Evolutionary conservation across 306 rosid genomes (phyloP).

Genomic region (Clitoria ternatea): DNA sequence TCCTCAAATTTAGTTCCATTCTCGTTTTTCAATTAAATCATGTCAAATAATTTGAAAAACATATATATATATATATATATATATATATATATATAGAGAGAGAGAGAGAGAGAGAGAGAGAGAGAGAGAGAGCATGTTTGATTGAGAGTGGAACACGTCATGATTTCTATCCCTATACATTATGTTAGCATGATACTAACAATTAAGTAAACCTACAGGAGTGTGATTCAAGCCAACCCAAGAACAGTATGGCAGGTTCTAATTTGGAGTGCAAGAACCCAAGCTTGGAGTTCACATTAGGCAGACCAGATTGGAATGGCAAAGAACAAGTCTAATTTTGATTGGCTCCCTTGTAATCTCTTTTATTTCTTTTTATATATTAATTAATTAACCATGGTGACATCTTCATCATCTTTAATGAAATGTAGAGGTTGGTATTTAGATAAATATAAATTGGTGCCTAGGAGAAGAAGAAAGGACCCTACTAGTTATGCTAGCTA

Average conservation of each 20-base stretch:
- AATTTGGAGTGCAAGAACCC: constrained; percentile 55
- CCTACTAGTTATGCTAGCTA: background rate
- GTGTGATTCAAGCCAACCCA: constrained; percentile 46
- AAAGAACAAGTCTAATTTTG: constrained; percentile 34
- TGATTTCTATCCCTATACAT: background rate
- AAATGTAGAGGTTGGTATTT: constrained; percentile 7
- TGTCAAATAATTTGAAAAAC: no score
- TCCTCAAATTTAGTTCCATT: no score
- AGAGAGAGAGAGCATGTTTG: no score
- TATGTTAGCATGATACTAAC: background rate
- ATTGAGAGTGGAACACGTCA: no score
- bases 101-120: no score
- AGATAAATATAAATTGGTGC: constrained; percentile 7
- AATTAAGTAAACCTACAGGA: constrained; percentile 38
- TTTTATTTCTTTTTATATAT: background rate
- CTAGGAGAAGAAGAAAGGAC: constrained; percentile 13
- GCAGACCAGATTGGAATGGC: constrained; percentile 66
- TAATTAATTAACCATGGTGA: background rate
- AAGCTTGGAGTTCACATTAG: constrained; percentile 78
- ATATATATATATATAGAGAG: no score
- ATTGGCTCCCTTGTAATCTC: background rate
- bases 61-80: no score
- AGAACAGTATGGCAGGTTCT: constrained; percentile 30
- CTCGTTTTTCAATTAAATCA: no score
- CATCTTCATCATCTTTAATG: constrained; percentile 18